A percentile compares a stretch with the other conserved stretches of the same genome.
Conservation (phyloP, 2,329 filamentous ascomycete genomes). For the Penicillium sp. region DNA sequence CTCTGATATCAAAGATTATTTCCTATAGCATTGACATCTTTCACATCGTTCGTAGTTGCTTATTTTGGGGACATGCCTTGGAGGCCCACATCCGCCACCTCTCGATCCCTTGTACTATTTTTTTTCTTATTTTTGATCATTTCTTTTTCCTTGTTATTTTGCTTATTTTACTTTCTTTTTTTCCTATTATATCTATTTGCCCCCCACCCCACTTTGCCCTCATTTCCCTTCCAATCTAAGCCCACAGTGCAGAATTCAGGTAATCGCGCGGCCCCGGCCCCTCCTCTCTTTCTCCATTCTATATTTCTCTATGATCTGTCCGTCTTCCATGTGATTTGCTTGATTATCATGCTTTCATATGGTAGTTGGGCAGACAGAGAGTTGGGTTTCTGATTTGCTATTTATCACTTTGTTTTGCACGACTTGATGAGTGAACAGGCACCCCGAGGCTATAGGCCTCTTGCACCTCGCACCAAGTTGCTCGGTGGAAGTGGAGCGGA, state of each 20-base stretch:
- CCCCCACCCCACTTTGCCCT: neutral
- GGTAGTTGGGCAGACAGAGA: neutral
- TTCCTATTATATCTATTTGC: neutral
- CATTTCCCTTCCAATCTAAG: neutral
- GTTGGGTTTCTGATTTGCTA: conserved; percentile 1
- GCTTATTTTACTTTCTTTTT: conserved; percentile 3
- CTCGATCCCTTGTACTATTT: conserved; percentile 2
- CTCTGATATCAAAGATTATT: too few species aligned
- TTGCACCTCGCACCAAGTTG: conserved; percentile 30
- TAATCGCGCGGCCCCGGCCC: neutral
- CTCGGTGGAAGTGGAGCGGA: conserved; percentile 9
- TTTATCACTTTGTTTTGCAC: neutral
- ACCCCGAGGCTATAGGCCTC: conserved; percentile 29
- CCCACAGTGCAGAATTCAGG: conserved; percentile 5
- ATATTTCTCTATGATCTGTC: conserved; percentile 2
- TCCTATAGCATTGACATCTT: neutral
- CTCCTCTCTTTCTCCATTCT: conserved; percentile 4
- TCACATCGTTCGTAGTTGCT: neutral
- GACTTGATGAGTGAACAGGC: conserved; percentile 28
- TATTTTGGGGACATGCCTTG: conserved; percentile 9
- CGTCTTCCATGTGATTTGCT: neutral
- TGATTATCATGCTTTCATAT: conserved; percentile 11
- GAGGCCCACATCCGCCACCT: conserved; percentile 5
- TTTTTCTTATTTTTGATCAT: neutral
- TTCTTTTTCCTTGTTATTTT: conserved; percentile 3